A percentile compares a stretch with the other conserved stretches of the same genome.
Conservation (phyloP, 2,329 filamentous ascomycete genomes). For the Fusarium nurragi region DNA sequence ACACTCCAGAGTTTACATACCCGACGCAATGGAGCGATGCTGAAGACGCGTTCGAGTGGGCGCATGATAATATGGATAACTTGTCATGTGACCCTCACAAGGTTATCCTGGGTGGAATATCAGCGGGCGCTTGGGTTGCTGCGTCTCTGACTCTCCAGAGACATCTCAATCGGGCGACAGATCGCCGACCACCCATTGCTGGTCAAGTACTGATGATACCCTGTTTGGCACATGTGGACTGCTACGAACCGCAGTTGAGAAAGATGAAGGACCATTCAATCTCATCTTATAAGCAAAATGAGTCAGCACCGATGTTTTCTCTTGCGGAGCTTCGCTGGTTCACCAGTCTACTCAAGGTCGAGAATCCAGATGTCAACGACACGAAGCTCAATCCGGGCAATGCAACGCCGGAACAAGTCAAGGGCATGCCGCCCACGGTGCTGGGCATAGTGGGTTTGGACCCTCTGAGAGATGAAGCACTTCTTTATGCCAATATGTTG, state of each 20-base stretch:
- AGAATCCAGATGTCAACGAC: background rate
- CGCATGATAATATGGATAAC: background rate
- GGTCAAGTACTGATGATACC: slow-evolving; percentile 14
- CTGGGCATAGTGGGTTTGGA: background rate
- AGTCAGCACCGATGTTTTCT: background rate
- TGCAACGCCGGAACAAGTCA: background rate
- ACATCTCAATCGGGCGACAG: background rate
- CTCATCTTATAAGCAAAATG: slow-evolving; percentile 1
- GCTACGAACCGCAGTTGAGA: background rate
- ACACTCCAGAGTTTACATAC: background rate
- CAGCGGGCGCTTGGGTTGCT: slow-evolving; percentile 8
- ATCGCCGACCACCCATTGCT: background rate
- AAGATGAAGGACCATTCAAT: background rate
- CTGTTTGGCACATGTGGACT: background rate
- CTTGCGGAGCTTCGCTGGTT: slow-evolving; percentile 6
- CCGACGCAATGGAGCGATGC: slow-evolving; percentile 14
- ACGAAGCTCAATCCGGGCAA: background rate
- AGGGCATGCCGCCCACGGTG: background rate
- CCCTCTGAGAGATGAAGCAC: background rate
- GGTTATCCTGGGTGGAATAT: slow-evolving; percentile 2
- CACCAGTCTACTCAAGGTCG: background rate
- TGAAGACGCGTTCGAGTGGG: slow-evolving; percentile 7
- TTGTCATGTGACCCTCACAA: background rate
- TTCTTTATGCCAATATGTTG: slow-evolving; percentile 5
- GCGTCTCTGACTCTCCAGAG: background rate